A percentile compares a stretch with the other conserved stretches of the same genome.
These are phyloP conservation scores for Kandelia obovata DNA, from an alignment of 345 rosid species.

Conservation along the genomic window DNA sequence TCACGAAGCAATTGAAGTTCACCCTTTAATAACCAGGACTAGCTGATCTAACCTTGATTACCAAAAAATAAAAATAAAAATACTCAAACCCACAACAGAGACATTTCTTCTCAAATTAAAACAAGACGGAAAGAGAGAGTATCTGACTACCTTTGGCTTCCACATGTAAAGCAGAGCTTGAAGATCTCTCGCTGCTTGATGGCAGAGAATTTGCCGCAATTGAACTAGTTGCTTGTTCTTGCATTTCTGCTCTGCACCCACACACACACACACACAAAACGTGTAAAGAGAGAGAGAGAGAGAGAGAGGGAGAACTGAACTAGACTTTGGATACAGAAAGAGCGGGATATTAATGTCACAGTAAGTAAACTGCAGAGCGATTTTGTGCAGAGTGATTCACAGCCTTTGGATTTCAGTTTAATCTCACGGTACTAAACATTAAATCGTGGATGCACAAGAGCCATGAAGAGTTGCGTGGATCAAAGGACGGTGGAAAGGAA, in stretches of 20 bases:
- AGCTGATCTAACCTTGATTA: no score
- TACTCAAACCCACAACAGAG: no score
- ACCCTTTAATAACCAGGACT: no score
- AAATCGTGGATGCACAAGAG: conserved; percentile 46
- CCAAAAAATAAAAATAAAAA: no score
- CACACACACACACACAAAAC: not conserved
- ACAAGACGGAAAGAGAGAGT: not conserved
- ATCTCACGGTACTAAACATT: conserved; percentile 28
- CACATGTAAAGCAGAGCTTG: conserved; percentile 84
- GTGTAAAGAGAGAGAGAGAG: not conserved
- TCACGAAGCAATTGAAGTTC: no score
- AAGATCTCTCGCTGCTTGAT: conserved; percentile 94
- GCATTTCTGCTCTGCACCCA: conserved; percentile 42
- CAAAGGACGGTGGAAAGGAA: conserved; percentile 33
- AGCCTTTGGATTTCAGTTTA: conserved; percentile 30
- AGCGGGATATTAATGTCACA: conserved; percentile 56
- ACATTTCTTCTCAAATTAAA: not conserved
- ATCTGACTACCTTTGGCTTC: conserved; percentile 79
- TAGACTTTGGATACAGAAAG: conserved; percentile 20
- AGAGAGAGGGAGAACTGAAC: not conserved
- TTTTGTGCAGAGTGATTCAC: not conserved
- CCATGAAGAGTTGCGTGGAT: conserved; percentile 42
- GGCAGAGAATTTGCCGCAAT: conserved; percentile 79
- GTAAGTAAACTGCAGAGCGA: conserved; percentile 2
- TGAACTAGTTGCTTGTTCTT: conserved; percentile 80